These are phyloP conservation scores for Boletus tomentosulus DNA, from an alignment of 768 basidiomycete genomes.

Conservation along the genomic window DNA sequence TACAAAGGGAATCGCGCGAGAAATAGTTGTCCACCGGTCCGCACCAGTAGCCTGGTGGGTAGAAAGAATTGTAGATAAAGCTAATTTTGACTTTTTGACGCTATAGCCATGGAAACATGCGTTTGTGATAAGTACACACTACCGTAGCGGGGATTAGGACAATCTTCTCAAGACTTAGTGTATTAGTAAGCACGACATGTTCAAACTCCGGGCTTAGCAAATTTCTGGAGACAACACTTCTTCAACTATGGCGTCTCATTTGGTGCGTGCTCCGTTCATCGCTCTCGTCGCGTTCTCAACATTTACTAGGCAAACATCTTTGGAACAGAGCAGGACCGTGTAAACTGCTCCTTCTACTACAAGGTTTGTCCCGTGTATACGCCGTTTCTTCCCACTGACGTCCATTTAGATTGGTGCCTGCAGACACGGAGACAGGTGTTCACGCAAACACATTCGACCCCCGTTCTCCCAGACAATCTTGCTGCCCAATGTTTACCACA, in stretches of 20 bases:
- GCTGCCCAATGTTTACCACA: slow-evolving; percentile 96
- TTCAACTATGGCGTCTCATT: slow-evolving; percentile 61
- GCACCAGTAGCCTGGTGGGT: no score
- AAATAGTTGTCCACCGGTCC: not conserved
- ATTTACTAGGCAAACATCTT: slow-evolving; percentile 82
- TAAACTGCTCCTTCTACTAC: slow-evolving; percentile 99
- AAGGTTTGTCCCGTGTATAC: slow-evolving; percentile 51
- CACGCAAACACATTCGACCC: slow-evolving; percentile 96
- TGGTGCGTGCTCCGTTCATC: slow-evolving; percentile 41
- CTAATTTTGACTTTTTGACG: slow-evolving; percentile 6
- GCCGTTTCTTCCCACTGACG: not conserved
- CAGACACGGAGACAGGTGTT: slow-evolving; percentile 96
- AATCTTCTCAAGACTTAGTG: no score
- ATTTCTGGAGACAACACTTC: slow-evolving; percentile 1
- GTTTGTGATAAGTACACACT: no score
- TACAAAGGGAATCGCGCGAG: not conserved
- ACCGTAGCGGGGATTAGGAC: no score
- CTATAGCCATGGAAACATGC: no score
- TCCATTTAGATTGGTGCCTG: slow-evolving; percentile 87
- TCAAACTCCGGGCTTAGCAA: slow-evolving; percentile 20
- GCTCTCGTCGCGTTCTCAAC: not conserved
- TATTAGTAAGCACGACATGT: slow-evolving; percentile 2
- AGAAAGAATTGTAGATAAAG: no score
- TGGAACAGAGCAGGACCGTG: slow-evolving; percentile 90
- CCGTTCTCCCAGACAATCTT: slow-evolving; percentile 97